Percentiles rank a stretch among this genome's conserved stretches.
Conservation (phyloP, 2,329 filamentous ascomycete species). For the Fusarium longipes region DNA sequence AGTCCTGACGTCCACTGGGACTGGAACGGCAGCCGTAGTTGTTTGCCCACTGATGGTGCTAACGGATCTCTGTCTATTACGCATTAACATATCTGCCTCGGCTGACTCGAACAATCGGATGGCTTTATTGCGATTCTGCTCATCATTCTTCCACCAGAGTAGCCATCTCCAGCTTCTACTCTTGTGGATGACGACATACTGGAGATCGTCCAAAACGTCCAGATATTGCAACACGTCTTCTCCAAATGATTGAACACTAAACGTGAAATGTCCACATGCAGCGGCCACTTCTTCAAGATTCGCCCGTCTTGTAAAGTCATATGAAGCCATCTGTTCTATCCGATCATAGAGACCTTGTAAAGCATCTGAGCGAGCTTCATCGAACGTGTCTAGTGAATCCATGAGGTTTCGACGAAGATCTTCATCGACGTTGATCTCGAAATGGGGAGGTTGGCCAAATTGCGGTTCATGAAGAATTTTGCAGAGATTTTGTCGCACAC, state of each 20-base stretch:
- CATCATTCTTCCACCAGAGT: slow-evolving; percentile 72
- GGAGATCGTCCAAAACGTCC: slow-evolving; percentile 85
- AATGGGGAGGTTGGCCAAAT: slow-evolving; percentile 51
- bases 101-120: slow-evolving; percentile 55
- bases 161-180: slow-evolving; percentile 83
- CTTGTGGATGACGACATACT: slow-evolving; percentile 72
- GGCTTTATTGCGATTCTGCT: slow-evolving; percentile 22
- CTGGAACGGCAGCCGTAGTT: neutral
- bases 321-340: slow-evolving; percentile 69
- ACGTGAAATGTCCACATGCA: slow-evolving; percentile 95
- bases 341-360: slow-evolving; percentile 82
- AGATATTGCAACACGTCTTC: slow-evolving; percentile 88
- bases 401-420: slow-evolving; percentile 88
- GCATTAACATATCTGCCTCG: slow-evolving; percentile 36
- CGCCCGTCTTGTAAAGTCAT: slow-evolving; percentile 73
- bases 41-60: neutral
- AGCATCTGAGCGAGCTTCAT: slow-evolving; percentile 90
- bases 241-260: slow-evolving; percentile 88
- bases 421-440: slow-evolving; percentile 71
- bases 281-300: slow-evolving; percentile 95
- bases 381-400: slow-evolving; percentile 84
- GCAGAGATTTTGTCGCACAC: slow-evolving; percentile 26
- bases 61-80: neutral
- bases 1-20: neutral
- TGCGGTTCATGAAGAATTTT: slow-evolving; percentile 41